phyloP scores from a whole-genome alignment of 2,329 filamentous ascomycete genomes.

The Acrocalymma vagum region DNA sequence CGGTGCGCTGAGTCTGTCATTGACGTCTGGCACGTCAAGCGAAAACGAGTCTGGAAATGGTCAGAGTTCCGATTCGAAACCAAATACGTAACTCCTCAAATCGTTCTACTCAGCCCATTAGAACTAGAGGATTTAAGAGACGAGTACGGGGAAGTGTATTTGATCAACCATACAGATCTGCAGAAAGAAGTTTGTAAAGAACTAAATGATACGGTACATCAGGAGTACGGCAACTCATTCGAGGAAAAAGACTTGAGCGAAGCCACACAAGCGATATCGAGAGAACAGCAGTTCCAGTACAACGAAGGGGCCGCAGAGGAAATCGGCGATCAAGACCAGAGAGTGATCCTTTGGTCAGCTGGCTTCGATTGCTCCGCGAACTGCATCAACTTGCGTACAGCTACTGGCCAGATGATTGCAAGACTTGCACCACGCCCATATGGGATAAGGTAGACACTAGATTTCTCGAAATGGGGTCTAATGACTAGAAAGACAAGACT shows the following conservation, averaged over 20 bases:
- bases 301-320: too few species aligned
- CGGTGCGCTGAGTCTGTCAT: slow-evolving; percentile 12
- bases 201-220: slow-evolving; percentile 7
- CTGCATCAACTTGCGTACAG: slow-evolving; percentile 6
- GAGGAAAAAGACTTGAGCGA: slow-evolving; percentile 1
- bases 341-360: slow-evolving; percentile 8
- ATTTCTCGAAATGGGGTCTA: slow-evolving; percentile 2
- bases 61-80: slow-evolving; percentile 13
- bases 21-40: slow-evolving; percentile 7
- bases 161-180: slow-evolving; percentile 2
- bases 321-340: slow-evolving; percentile 1
- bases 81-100: slow-evolving; percentile 11
- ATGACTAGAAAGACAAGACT: neutral
- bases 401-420: slow-evolving; percentile 8
- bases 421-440: neutral
- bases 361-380: slow-evolving; percentile 7
- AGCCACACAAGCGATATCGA: neutral
- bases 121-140: slow-evolving; percentile 1
- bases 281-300: neutral
- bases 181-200: slow-evolving; percentile 1
- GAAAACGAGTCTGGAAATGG: slow-evolving; percentile 10
- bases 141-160: slow-evolving; percentile 3
- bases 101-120: slow-evolving; percentile 1
- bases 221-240: slow-evolving; percentile 3
- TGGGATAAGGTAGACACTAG: slow-evolving; percentile 6